Evolutionary conservation across 179 eudicot species (phyloP), one percentile per base, ranked within the genome.

Genomic region (Beta lomatogona): DNA sequence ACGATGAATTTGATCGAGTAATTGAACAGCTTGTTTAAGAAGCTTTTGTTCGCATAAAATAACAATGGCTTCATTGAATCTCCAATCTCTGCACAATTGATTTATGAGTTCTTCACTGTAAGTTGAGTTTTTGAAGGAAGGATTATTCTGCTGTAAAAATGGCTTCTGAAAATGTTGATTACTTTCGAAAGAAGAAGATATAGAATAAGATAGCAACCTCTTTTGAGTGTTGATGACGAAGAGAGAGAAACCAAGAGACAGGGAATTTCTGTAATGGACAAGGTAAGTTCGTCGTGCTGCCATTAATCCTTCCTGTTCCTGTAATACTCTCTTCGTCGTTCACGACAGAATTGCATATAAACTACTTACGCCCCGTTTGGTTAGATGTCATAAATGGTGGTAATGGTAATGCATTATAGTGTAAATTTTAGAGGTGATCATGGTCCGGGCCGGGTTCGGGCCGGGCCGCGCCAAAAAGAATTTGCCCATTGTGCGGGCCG

Each of bases 21-120:
- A 45, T 22, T 85, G 79, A 53, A 91, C 72, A 36, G 92, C 97
- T 76, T 91, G 92, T 76, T 77, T 91, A 50, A 92, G 78, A 14
- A 86, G 91, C 13, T 89, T 92, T 66, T 88, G 83, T 14, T 84
- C 73, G 81, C 96, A 92, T 77, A 91, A 87, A 11, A 75, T 61
- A 70, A 79, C 68, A 72, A 91, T 82, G 73, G 89, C 84, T 81
- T 90, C 88, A 10, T 69, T 79, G 73, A 86, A 90, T n/a, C 73
- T 78, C 12, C 66, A 54, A 19, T 85, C 88, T 22, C 59, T 74
- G 36, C 76, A 77, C 48, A 85, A 73, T 25, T 73, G 88, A 58
- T 76, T 69, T 53, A 80, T 57, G 44, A 73, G 9, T 36, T 48
- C 73, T 15, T 73, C 82, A 15, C 12, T 73, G 59, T 41, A 55